Percentiles rank a stretch among this genome's conserved stretches.
Conservation (phyloP, 306 rosid species). For the Castanea sativa region DNA sequence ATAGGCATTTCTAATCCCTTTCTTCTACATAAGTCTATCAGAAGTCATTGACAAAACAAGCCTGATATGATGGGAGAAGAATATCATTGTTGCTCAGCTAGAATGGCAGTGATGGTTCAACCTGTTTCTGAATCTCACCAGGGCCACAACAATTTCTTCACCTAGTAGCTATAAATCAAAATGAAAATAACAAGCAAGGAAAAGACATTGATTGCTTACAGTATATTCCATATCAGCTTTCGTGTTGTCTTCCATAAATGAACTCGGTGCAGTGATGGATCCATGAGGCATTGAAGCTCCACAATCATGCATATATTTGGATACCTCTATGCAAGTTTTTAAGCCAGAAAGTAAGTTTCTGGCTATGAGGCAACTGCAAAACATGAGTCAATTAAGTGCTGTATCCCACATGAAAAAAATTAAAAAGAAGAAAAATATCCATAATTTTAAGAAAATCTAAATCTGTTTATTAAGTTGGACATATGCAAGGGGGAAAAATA, state of each 20-base stretch:
- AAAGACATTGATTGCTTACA: slow-evolving; percentile 41
- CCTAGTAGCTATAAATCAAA: background rate
- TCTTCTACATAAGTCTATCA: background rate
- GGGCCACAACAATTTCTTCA: background rate
- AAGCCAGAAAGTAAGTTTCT: slow-evolving; percentile 95
- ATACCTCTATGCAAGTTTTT: slow-evolving; percentile 83
- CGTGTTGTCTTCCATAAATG: slow-evolving; percentile 54
- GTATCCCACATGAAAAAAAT: background rate
- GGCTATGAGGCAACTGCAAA: slow-evolving; percentile 92
- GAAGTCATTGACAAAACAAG: background rate
- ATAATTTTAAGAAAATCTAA: slow-evolving; percentile 9
- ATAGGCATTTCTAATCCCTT: background rate
- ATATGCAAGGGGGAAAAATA: background rate
- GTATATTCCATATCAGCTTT: slow-evolving; percentile 52
- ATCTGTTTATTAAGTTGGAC: background rate
- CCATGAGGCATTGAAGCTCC: slow-evolving; percentile 52
- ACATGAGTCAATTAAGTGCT: slow-evolving; percentile 25
- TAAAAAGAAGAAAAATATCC: background rate
- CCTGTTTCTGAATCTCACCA: background rate
- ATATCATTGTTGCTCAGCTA: background rate
- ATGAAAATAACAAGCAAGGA: slow-evolving; percentile 5
- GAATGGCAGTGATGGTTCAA: background rate
- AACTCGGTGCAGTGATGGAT: slow-evolving; percentile 46
- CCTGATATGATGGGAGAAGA: background rate
- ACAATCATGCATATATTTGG: slow-evolving; percentile 71